Conservation (phyloP, 805 yeast species). For the Sugiyamaella chiloensis region DNA sequence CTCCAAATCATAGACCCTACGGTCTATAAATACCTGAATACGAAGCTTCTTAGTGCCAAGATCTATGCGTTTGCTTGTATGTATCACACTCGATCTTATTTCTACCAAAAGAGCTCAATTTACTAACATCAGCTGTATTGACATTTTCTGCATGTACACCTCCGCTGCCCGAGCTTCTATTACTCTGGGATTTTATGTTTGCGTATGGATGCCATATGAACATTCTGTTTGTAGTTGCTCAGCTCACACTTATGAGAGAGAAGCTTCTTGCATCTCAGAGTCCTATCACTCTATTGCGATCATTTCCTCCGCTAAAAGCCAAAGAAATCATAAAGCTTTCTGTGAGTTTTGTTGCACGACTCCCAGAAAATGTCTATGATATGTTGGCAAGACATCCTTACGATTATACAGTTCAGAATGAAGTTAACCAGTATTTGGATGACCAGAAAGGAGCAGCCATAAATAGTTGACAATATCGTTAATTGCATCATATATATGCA, state of each 20-base stretch:
- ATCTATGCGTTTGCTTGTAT: conserved; percentile 66
- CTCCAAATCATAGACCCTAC: conserved; percentile 70
- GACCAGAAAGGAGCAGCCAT: background rate
- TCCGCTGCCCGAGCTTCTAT: conserved; percentile 68
- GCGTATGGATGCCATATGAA: conserved; percentile 92
- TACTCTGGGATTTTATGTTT: conserved; percentile 85
- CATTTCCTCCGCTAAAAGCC: conserved; percentile 68
- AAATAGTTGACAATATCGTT: background rate
- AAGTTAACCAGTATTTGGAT: conserved; percentile 1
- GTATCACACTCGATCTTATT: conserved; percentile 13
- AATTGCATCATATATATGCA: conserved; percentile 1
- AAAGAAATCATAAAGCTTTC: conserved; percentile 73
- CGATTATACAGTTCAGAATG: conserved; percentile 36
- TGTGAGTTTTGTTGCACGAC: conserved; percentile 70
- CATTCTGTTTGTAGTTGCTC: conserved; percentile 79
- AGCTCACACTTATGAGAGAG: conserved; percentile 65
- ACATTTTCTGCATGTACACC: conserved; percentile 89
- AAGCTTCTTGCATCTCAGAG: conserved; percentile 53
- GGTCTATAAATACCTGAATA: conserved; percentile 54
- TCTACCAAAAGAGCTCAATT: no score
- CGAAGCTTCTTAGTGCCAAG: conserved; percentile 73
- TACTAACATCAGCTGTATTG: conserved; percentile 49
- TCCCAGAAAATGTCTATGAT: conserved; percentile 66
- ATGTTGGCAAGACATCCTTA: conserved; percentile 60
- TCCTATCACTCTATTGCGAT: conserved; percentile 75